Base-by-base conservation (phyloP, 495 filamentous ascomycete genomes). In the Penicillium egyptiacum region DNA sequence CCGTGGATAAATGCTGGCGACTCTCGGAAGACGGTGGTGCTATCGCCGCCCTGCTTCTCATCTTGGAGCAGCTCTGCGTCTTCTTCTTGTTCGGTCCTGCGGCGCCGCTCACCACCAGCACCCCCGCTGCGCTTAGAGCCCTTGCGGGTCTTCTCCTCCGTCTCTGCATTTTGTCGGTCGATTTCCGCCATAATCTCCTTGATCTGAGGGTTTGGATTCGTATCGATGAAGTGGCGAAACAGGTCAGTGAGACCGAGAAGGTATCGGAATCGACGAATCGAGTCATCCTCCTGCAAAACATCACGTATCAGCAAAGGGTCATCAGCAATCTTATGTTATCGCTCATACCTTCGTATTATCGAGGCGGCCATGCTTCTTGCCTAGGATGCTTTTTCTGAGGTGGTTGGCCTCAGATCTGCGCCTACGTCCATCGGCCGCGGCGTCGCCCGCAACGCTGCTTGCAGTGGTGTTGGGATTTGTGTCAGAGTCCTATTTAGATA, bases 171-270 rank as follows among this genome's bases (percentile, higher is more conserved):
- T 69, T 96, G 91, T 23, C 87, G 85, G 69, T 97, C 92, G 64
- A 97, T 97, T 70, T 97, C 90, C 10, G 82, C 82, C 80, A 98
- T 91, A 52, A 97, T 89, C 42, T 93, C 88, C 62, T 93, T 88
- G 67, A 98, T 91, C 37, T 86, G 86, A 0, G 92, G 92, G 61
- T 97, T 90, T 2, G 92, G 94, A 67, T 96, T 99, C 19, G 92
- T 88, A 66, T 97, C 92, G 76, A 99, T 99, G 73, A 99, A 99
- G 73, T 99, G 95, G 58, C 95, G 89, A 79, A 99, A 99, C 20
- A 99, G 83, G 67, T 99, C 95, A 44, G 95, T 99, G 47, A 98
- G 78, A 25, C 95, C 95, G 7, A 99, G 83, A 1, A 99, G 86
- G 67, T 99, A 98, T 48, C 92, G 89, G 69, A 98, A 98, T 68